Base-by-base conservation (phyloP, 208 protist species). In the Phytomonas serpens region DNA sequence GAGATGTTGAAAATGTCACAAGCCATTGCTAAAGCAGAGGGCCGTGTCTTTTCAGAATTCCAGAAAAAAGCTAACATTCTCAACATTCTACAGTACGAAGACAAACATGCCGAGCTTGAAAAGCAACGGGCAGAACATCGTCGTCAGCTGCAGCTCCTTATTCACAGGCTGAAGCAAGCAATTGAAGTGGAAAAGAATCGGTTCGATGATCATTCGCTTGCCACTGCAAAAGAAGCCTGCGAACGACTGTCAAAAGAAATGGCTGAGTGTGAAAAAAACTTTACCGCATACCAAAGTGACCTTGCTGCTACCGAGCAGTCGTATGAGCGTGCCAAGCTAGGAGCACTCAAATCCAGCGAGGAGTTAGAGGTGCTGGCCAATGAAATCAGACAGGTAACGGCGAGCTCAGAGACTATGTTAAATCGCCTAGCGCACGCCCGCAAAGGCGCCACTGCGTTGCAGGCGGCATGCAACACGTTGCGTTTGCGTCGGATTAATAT, bases 61-160 rank as follows among this genome's bases (percentile, higher is more conserved):
- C 87, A 96, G 69, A 74, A 85, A 52, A 78, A 71, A 61, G 82
- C 98, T 33, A 83, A 92, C 37, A 77, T 99, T 0, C 73, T 80
- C 0, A 93, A 98, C 66, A 84, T 99, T 47, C 72, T 86, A 68
- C 87, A 97, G 47, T 88, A 96, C 47, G 97, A 99, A 78, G 82
- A 86, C 27, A 38, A 77, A 70, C 71, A 95, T 68, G 76, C 70
- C 31, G 68, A 86, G 40, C 64, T 76, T 32, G 67, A 74, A 27
- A 76, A 86, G 67, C 73, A 90, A 68, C 81, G 85, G 27, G 92
- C 83, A 14, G 81, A 90, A 72, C 63, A 80, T 61, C 85, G 89
- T 10, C 89, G 94, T 68, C 76, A 94, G 70, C 80, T 93, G 38
- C 77, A 87, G 36, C 64, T 94, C 32, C 70, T 93, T 16, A 80